Percentiles rank a stretch among this genome's conserved stretches.
Evolutionary conservation across 768 basidiomycete genomes (phyloP).

Genomic region (Lactarius sanguifluus): DNA sequence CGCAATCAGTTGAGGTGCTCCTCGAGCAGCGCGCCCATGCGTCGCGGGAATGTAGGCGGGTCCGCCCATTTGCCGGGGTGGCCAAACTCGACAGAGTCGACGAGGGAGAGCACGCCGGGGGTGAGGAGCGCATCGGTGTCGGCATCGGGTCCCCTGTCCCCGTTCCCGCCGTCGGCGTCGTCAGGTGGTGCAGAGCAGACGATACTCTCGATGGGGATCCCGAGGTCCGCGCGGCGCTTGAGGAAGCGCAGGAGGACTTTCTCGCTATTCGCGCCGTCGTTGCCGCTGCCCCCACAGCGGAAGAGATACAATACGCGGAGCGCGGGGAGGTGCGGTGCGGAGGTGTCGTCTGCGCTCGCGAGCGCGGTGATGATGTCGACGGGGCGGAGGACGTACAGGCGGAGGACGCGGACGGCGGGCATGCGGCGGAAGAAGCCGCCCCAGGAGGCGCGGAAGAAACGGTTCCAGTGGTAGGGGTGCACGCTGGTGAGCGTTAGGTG

Average conservation of each 20-base stretch:
- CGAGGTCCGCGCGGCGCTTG: conserved; percentile 9
- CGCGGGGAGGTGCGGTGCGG: not conserved
- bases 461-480: conserved; percentile 9
- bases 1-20: conserved; percentile 18
- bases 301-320: conserved; percentile 15
- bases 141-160: not conserved
- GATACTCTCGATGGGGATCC: conserved; percentile 12
- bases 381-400: not conserved
- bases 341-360: not conserved
- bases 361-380: conserved; percentile 7
- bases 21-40: conserved; percentile 20
- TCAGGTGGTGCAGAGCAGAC: conserved; percentile 1
- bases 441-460: conserved; percentile 22
- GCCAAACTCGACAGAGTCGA: conserved; percentile 15
- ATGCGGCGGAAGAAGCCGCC: conserved; percentile 4
- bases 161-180: not conserved
- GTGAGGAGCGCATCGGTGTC: not conserved
- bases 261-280: not conserved
- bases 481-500: conserved; percentile 22
- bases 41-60: conserved; percentile 11
- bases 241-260: conserved; percentile 9
- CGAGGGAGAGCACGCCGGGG: not conserved
- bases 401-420: conserved; percentile 7
- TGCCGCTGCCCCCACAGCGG: not conserved
- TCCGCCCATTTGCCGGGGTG: not conserved